Conservation (phyloP, 1,284 basidiomycete species). For the Coriolopsis trogii region DNA sequence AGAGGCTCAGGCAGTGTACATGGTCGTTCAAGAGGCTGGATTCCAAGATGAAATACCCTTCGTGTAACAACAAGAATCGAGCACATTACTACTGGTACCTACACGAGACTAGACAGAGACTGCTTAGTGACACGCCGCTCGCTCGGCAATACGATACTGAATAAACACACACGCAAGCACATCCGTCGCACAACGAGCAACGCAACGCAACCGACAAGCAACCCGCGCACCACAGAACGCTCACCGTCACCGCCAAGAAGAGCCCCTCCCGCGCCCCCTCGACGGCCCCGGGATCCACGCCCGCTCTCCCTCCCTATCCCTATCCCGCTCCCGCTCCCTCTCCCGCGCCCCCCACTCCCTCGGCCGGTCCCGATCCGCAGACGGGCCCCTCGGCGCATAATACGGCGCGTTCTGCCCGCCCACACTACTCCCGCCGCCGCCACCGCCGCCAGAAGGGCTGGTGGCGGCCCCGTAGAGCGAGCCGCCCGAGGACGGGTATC, state of each 20-base stretch:
- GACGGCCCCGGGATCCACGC: conserved; percentile 22
- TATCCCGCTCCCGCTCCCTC: conserved; percentile 22
- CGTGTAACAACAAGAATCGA: no score
- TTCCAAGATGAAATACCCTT: no score
- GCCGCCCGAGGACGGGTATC: conserved; percentile 21
- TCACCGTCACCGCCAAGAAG: conserved; percentile 14
- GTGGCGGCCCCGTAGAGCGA: conserved; percentile 7
- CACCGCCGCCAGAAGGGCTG: conserved; percentile 5
- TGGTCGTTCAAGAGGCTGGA: no score
- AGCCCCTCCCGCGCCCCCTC: conserved; percentile 16
- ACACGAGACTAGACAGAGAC: background rate
- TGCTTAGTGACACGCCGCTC: background rate
- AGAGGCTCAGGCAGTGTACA: no score
- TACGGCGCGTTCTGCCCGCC: conserved; percentile 21
- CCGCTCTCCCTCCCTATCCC: conserved; percentile 16
- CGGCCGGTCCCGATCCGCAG: conserved; percentile 44
- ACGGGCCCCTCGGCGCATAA: conserved; percentile 43
- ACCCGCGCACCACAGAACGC: background rate
- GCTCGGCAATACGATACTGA: background rate
- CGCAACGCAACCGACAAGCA: background rate
- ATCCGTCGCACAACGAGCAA: background rate
- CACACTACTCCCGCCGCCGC: no score
- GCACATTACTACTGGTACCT: conserved; percentile 6
- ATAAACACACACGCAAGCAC: conserved; percentile 1
- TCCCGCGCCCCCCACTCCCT: conserved; percentile 21